Conservation (phyloP, 176 grass and related monocot species). For the Hordeum marinum region DNA sequence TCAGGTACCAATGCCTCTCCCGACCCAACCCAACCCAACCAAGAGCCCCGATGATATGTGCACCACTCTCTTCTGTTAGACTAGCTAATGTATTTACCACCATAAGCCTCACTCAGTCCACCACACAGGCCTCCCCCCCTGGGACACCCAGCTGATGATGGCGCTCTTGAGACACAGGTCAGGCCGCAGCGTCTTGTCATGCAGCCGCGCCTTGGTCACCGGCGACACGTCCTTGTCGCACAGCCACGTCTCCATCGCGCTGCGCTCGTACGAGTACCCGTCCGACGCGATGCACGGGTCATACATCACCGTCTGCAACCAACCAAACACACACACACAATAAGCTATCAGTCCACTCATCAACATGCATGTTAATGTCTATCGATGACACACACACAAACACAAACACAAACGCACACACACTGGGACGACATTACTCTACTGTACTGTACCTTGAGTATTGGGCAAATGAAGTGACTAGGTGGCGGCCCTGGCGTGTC, state of each 20-base stretch:
- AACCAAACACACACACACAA: no score
- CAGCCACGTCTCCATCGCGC: constrained; percentile 53
- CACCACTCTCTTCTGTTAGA: neutral
- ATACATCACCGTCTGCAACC: constrained; percentile 55
- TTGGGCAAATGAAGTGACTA: constrained; percentile 67
- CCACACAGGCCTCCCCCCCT: neutral
- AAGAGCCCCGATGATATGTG: neutral
- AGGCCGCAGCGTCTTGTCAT: constrained; percentile 30
- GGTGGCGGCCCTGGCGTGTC: constrained; percentile 32
- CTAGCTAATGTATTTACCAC: neutral
- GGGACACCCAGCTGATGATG: constrained; percentile 30
- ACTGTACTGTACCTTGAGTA: constrained; percentile 51
- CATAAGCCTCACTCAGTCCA: neutral
- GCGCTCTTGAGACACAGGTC: neutral
- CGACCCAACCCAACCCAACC: neutral
- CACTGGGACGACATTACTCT: neutral
- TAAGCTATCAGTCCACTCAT: no score
- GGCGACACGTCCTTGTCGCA: constrained; percentile 32
- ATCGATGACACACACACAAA: neutral
- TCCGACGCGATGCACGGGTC: constrained; percentile 75
- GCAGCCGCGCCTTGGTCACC: constrained; percentile 19
- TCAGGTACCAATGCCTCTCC: neutral
- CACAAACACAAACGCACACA: no score
- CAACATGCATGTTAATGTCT: neutral
- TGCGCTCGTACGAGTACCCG: constrained; percentile 68